Percentiles rank a stretch among this genome's conserved stretches.
phyloP scores from a whole-genome alignment of 805 yeast species.

The Ogataea thermomethanolica region DNA sequence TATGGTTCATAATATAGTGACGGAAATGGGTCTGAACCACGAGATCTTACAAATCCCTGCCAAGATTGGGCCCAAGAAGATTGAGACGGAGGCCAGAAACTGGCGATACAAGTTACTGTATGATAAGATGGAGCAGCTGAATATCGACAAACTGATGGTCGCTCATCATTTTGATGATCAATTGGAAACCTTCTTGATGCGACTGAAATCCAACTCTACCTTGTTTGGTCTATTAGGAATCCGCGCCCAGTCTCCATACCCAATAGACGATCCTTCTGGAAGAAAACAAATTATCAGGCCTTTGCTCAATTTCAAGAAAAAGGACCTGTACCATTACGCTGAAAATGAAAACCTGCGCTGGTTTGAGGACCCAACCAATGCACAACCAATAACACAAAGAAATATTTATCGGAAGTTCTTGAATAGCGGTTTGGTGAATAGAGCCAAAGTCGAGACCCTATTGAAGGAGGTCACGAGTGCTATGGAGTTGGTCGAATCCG shows the following conservation, averaged over 20 bases:
- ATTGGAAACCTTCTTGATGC: slow-evolving; percentile 60
- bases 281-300: slow-evolving; percentile 46
- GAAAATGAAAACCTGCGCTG: slow-evolving; percentile 40
- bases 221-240: slow-evolving; percentile 63
- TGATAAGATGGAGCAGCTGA: slow-evolving; percentile 36
- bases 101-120: slow-evolving; percentile 47
- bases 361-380: slow-evolving; percentile 72
- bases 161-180: slow-evolving; percentile 77
- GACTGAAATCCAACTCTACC: slow-evolving; percentile 45
- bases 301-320: slow-evolving; percentile 44
- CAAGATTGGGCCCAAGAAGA: slow-evolving; percentile 12
- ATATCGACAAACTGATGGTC: slow-evolving; percentile 40
- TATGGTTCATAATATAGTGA: slow-evolving; percentile 26
- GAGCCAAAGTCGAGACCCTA: slow-evolving; percentile 9
- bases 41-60: slow-evolving; percentile 19
- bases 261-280: slow-evolving; percentile 10
- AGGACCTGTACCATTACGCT: slow-evolving; percentile 46
- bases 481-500: slow-evolving; percentile 18
- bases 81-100: slow-evolving; percentile 57
- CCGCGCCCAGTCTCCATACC: slow-evolving; percentile 16
- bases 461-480: slow-evolving; percentile 12
- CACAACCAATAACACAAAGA: slow-evolving; percentile 53
- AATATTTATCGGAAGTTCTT: slow-evolving; percentile 47
- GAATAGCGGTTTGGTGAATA: slow-evolving; percentile 10
- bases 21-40: slow-evolving; percentile 27